Conservation (phyloP, 2,329 filamentous ascomycete genomes). For the Penicillium sp. region DNA sequence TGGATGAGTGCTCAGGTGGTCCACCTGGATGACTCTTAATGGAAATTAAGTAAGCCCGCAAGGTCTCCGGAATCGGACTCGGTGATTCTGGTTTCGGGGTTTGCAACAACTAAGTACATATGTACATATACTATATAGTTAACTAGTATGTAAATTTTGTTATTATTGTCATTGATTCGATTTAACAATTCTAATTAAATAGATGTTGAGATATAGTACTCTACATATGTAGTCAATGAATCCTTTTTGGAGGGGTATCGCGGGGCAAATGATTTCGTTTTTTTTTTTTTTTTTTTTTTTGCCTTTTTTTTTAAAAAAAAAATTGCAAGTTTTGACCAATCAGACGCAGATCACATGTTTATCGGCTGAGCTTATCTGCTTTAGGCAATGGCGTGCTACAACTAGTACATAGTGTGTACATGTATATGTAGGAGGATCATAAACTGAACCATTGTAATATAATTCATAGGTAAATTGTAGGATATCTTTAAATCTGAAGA, state of each 20-base stretch:
- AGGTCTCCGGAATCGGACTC: conserved; percentile 20
- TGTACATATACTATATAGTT: background rate
- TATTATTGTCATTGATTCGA: background rate
- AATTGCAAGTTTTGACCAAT: background rate
- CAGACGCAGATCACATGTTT: background rate
- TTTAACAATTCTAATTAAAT: background rate
- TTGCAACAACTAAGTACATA: background rate
- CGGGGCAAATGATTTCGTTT: background rate
- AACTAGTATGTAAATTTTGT: background rate
- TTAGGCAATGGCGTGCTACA: background rate
- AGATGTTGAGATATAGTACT: background rate
- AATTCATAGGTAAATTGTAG: background rate
- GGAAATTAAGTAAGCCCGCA: conserved; percentile 21
- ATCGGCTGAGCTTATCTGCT: conserved; percentile 4
- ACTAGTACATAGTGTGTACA: too few relatives aligned
- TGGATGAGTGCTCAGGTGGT: conserved; percentile 8
- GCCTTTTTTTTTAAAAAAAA: background rate
- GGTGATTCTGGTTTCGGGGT: background rate
- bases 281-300: background rate
- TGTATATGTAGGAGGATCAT: too few relatives aligned
- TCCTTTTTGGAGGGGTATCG: conserved; percentile 6
- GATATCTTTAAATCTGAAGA: background rate
- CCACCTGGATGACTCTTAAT: conserved; percentile 10
- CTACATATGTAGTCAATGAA: background rate
- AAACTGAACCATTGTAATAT: too few relatives aligned